Evolutionary conservation across 2,329 filamentous ascomycete species (phyloP).

Genomic region (Teratosphaeria zuluensis): DNA sequence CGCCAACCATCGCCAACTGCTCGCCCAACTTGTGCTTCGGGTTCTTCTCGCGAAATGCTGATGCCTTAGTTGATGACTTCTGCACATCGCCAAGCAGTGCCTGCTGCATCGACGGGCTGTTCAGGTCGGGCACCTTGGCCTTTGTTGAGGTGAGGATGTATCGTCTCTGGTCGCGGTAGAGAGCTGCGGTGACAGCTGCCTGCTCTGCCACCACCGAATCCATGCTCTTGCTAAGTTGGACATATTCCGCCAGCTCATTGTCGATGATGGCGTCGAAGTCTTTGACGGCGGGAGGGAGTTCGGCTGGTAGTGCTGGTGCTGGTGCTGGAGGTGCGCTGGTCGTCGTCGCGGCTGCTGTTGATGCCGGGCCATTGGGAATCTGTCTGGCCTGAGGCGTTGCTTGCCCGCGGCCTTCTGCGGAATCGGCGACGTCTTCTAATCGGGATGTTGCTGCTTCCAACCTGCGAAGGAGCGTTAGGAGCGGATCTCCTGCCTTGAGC

Average conservation of each 20-base stretch:
- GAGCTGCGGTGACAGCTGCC: conserved; percentile 51
- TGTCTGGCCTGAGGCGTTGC: conserved; percentile 8
- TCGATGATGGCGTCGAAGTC: conserved; percentile 77
- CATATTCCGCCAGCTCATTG: conserved; percentile 65
- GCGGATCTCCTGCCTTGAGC: conserved; percentile 25
- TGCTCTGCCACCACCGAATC: conserved; percentile 59
- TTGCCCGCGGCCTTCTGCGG: conserved; percentile 41
- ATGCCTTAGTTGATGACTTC: conserved; percentile 29
- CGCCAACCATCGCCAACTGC: conserved; percentile 76
- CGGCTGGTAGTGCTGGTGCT: conserved; percentile 29
- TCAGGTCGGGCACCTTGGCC: conserved; percentile 80
- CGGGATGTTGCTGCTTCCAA: conserved; percentile 94
- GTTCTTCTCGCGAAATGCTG: conserved; percentile 67
- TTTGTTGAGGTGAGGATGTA: conserved; percentile 83
- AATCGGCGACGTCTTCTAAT: conserved; percentile 81
- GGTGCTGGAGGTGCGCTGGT: conserved; percentile 13
- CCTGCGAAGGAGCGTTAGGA: conserved; percentile 50
- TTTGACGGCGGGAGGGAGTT: conserved; percentile 66
- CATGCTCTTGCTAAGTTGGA: conserved; percentile 65
- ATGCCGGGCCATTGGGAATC: neutral
- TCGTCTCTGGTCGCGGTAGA: conserved; percentile 76
- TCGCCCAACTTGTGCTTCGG: conserved; percentile 52
- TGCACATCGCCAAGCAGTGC: conserved; percentile 81
- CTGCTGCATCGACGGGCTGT: conserved; percentile 56
- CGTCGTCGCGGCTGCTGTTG: conserved; percentile 11